Evolutionary conservation across 2,329 filamentous ascomycete genomes (phyloP), one percentile per base, ranked within the genome.

Genomic region (Dothidotthia symphoricarpi): DNA sequence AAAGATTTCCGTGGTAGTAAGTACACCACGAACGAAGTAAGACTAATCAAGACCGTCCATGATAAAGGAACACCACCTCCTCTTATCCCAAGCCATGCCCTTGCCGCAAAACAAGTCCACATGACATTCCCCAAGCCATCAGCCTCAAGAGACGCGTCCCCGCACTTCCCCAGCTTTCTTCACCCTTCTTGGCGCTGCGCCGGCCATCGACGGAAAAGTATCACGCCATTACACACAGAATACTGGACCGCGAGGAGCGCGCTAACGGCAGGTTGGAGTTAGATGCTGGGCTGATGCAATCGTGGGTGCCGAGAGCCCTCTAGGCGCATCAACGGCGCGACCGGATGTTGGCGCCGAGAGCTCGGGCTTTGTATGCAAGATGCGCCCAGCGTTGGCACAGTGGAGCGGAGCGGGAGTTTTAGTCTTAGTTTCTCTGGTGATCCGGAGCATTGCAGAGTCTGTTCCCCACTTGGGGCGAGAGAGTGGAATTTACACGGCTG

Each of bases 361-460:
- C 19, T 41, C 41, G 40, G 45, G 24, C 53, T 55, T 48, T 49
- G 47, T 41, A 19, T 26, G 31, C 32, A 15, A 13, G 34, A 28
- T n/a, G 16, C 27, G 39, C 47, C 33, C 32, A 44, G 43, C 36
- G 24, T 53, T 42, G 49, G 49, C 53, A 25, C 37, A 41, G 45
- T 43, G 47, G 43, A 49, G 51, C 49, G 51, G 51, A 45, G 52
- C 51, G 49, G 52, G 44, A n/a, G n/a, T n/a, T n/a, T n/a, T n/a
- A n/a, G n/a, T n/a, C n/a, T n/a, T n/a, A n/a, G n/a, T n/a, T n/a
- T n/a, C n/a, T n/a, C n/a, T n/a, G n/a, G n/a, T n/a, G n/a, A n/a
- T n/a, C n/a, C n/a, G n/a, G n/a, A n/a, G n/a, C n/a, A n/a, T n/a
- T n/a, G n/a, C n/a, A n/a, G n/a, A n/a, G n/a, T n/a, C n/a, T n/a